A percentile compares a stretch with the other conserved stretches of the same genome.
Conservation (phyloP, 768 basidiomycete species). For the Leccinellum luteum region DNA sequence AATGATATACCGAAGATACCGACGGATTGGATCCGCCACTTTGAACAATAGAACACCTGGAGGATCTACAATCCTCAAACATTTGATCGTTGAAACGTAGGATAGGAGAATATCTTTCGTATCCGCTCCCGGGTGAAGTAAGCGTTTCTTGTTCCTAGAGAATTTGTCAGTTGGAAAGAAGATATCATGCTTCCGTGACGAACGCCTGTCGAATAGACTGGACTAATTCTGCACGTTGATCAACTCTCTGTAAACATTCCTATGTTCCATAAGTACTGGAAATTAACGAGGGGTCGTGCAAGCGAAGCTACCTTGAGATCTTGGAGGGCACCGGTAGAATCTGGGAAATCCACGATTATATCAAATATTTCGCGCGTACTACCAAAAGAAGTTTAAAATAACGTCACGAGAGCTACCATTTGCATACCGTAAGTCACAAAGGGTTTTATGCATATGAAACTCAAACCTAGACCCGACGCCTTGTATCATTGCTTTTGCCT, state of each 20-base stretch:
- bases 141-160: conserved; percentile 73
- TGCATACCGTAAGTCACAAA: conserved; percentile 79
- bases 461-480: conserved; percentile 84
- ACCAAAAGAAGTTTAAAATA: not conserved
- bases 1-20: conserved; percentile 68
- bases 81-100: conserved; percentile 92
- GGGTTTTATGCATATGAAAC: conserved; percentile 88
- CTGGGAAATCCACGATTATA: conserved; percentile 93
- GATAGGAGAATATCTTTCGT: conserved; percentile 86
- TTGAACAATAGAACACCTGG: conserved; percentile 90
- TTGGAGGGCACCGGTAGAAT: conserved; percentile 77
- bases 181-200: conserved; percentile 5
- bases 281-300: not conserved
- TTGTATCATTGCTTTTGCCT: conserved; percentile 69
- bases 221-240: conserved; percentile 75
- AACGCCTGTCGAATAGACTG: conserved; percentile 78
- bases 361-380: conserved; percentile 88
- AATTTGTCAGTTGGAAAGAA: conserved; percentile 4
- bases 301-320: conserved; percentile 67
- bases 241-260: conserved; percentile 80
- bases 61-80: conserved; percentile 86
- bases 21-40: conserved; percentile 88
- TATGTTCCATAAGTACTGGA: conserved; percentile 21
- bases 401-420: conserved; percentile 3
- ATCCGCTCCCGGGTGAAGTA: conserved; percentile 94